Base-by-base conservation (phyloP, 2,329 filamentous ascomycete genomes). In the Trematosphaeria pertusa region DNA sequence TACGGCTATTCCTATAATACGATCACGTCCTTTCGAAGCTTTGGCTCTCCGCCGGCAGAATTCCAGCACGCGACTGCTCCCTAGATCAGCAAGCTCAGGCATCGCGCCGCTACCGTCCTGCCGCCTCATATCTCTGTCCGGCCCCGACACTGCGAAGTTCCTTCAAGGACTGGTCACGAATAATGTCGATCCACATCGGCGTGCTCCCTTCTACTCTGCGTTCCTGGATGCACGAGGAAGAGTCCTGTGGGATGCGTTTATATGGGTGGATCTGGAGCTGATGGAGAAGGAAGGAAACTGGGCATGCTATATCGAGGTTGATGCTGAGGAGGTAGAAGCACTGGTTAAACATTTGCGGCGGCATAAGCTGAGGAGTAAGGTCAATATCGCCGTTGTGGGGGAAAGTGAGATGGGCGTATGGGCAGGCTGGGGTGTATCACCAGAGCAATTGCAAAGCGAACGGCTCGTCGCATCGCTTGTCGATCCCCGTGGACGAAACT, bases 161-260 rank as follows among this genome's bases (percentile, higher is more conserved):
- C 82, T 99, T 2, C 91, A 97, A 70, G 92, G 93, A 43, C 83
- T 96, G 46, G 83, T 94, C 54, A 96, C 93, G 1, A 83, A 87
- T 53, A 87, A 86, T 53, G 81, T 91, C 53, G 71, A 83, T 41
- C 73, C 81, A 0, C 62, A 75, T 6, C 71, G 38, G 11, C 45
- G 58, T 6, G 52, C 73, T 2, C 71, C 65, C 0, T 70, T 67
- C 46, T 97, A 96, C 73, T 81, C 87, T 5, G 90, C 86, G 0
- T 96, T 99, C 64, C 79, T 99, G 32, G 96, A 88, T 58, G 90
- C 93, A 6, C 72, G 73, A 24, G 94, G 94, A 32, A 84, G 92
- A 46, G 82, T 99, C 8, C 77, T 97, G 33, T 84, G 93, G 75
- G 94, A 99, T 74, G 88, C 91, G 41, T 96, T 97, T 71, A 79